Base-by-base conservation (phyloP, 208 protist genomes). In the Kentomonas sorsogonicus region DNA sequence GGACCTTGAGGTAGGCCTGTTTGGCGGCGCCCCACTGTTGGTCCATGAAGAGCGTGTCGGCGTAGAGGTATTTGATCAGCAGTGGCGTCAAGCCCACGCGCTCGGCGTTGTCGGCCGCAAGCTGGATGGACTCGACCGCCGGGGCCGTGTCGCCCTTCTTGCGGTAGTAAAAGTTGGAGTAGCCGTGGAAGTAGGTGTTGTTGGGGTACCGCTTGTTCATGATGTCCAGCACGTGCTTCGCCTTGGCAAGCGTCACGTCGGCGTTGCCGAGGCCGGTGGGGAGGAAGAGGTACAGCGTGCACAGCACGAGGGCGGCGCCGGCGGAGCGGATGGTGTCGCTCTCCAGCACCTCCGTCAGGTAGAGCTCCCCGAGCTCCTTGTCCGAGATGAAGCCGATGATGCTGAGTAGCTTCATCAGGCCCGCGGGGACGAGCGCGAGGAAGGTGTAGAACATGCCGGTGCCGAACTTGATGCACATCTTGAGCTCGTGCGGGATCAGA, bases 11-110 rank as follows among this genome's bases (percentile, higher is more conserved):
- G 69, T 95, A 95, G 41, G 72, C 63, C 40, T 74, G 47, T 13
- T 75, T 69, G 2, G 89, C 89, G 18, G 83, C 72, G 34, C n/a
- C 27, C 83, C 82, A 95, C 50, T 87, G 66, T 67, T 89, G 83
- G 56, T 91, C 70, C 89, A 95, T 95, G 59, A 91, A 95, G 62
- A 95, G 81, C 6, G 89, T 95, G 67, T 95, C 89, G 30, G 89
- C 89, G 53, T 83, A 73, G 30, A 95, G 67, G 72, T 95, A 95
- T 43, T 81, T 77, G 57, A 95, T 87, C 18, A 95, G 74, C 4
- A 93, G 66, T 20, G 89, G 89, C 30, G 78, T 71, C 11, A 91
- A 53, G 16, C 87, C 83, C 25, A 53, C 83, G 25, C 61, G 62
- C 60, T 89, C 78, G 13, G 83, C 83, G 53, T 95, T 92, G n/a